A percentile compares a stretch with the other conserved stretches of the same genome.
Conservation (phyloP, 345 rosid genomes). For the Gossypium sturtianum region DNA sequence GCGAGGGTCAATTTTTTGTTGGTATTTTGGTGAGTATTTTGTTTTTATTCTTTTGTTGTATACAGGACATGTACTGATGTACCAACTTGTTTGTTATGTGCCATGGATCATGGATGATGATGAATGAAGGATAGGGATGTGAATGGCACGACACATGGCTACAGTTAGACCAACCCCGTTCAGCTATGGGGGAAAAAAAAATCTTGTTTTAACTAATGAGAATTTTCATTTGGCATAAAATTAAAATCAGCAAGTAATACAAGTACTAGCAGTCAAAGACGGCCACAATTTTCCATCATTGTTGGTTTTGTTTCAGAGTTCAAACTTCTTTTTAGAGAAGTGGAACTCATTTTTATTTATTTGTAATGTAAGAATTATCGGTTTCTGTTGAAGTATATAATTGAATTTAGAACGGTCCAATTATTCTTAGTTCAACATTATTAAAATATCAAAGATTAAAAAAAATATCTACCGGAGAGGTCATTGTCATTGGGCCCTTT, state of each 20-base stretch:
- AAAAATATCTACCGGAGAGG: no score
- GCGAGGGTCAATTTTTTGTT: background rate
- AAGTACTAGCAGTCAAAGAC: background rate
- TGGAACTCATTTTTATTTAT: no score
- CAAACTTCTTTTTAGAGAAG: no score
- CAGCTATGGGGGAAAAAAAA: background rate
- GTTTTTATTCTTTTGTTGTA: background rate
- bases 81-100: background rate
- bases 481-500: background rate
- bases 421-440: background rate
- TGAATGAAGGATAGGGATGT: background rate
- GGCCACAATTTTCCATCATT: background rate
- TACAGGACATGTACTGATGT: background rate
- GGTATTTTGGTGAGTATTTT: background rate
- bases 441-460: background rate
- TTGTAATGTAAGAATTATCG: no score
- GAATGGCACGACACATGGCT: background rate
- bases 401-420: background rate
- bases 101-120: background rate
- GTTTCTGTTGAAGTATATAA: no score
- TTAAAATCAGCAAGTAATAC: background rate
- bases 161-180: background rate
- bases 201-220: no score
- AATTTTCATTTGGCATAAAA: no score
- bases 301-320: background rate